Evolutionary conservation across 345 rosid genomes (phyloP).

Genomic region (Lumnitzera racemosa): DNA sequence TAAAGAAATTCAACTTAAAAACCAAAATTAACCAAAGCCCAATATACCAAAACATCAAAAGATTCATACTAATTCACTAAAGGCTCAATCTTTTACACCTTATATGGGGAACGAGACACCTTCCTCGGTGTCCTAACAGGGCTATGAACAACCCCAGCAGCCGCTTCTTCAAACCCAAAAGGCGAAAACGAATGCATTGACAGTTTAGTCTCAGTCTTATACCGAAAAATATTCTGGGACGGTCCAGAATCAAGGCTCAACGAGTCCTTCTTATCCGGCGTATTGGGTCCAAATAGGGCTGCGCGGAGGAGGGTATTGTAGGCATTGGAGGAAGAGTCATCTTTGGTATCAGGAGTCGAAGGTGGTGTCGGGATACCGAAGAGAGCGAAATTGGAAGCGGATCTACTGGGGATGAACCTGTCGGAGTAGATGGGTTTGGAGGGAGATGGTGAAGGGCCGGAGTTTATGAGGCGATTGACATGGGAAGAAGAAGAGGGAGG

Average conservation of each 20-base stretch:
- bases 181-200: constrained; percentile 62
- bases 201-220: constrained; percentile 69
- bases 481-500: constrained; percentile 27
- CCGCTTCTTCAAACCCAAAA: constrained; percentile 49
- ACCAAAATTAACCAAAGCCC: no score
- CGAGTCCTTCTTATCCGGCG: constrained; percentile 62
- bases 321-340: constrained; percentile 53
- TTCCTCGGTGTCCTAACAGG: constrained; percentile 82
- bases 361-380: constrained; percentile 52
- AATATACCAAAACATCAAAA: no score
- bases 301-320: constrained; percentile 56
- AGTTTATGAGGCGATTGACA: constrained; percentile 67
- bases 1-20: not conserved
- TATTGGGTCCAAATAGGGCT: constrained; percentile 76
- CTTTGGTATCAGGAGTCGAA: constrained; percentile 45
- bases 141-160: constrained; percentile 50
- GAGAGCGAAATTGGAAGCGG: constrained; percentile 82
- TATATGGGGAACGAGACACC: constrained; percentile 81
- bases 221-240: constrained; percentile 71
- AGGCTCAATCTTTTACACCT: constrained; percentile 34
- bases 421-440: constrained; percentile 84
- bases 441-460: constrained; percentile 54
- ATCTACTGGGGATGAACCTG: constrained; percentile 93
- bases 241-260: constrained; percentile 16
- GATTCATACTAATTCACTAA: no score